Conservation (phyloP, 441 rosid genomes). For the Melastoma candidum region DNA sequence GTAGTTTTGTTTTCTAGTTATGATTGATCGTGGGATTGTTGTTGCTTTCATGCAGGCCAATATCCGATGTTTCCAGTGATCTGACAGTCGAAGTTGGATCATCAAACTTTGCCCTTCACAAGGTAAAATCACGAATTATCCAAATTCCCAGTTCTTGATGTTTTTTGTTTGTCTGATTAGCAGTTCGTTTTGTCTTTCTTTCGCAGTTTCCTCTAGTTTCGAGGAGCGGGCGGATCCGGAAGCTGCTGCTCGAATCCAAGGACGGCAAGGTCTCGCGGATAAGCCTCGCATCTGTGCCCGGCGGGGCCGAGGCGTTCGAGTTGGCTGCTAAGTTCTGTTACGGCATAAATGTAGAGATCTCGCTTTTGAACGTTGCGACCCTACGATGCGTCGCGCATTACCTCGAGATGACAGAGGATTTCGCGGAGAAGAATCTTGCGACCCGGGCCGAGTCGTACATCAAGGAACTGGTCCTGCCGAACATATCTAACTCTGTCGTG, state of each 20-base stretch:
- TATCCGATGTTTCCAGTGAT: constrained; percentile 17
- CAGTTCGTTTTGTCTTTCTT: not conserved
- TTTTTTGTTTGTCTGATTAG: not conserved
- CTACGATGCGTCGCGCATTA: constrained; percentile 58
- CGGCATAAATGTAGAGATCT: constrained; percentile 61
- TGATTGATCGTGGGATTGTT: not conserved
- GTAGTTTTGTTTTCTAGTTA: not conserved
- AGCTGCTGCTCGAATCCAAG: constrained; percentile 52
- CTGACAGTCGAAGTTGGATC: constrained; percentile 11
- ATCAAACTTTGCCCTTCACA: constrained; percentile 10
- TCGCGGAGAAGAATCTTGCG: constrained; percentile 63
- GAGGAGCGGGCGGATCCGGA: constrained; percentile 74
- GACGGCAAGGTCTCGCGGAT: constrained; percentile 54
- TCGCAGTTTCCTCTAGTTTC: constrained; percentile 87
- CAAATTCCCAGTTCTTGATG: not conserved
- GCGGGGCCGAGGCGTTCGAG: constrained; percentile 83
- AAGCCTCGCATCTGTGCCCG: constrained; percentile 53
- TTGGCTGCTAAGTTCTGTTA: constrained; percentile 93
- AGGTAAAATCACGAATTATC: not conserved
- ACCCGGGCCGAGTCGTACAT: constrained; percentile 51
- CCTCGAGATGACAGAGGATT: constrained; percentile 86
- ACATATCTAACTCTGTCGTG: constrained; percentile 52
- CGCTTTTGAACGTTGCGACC: constrained; percentile 56
- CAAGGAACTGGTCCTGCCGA: constrained; percentile 53
- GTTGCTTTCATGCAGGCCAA: constrained; percentile 9